phyloP scores from a whole-genome alignment of 2,329 filamentous ascomycete species.

The Aspergillus piperis region DNA sequence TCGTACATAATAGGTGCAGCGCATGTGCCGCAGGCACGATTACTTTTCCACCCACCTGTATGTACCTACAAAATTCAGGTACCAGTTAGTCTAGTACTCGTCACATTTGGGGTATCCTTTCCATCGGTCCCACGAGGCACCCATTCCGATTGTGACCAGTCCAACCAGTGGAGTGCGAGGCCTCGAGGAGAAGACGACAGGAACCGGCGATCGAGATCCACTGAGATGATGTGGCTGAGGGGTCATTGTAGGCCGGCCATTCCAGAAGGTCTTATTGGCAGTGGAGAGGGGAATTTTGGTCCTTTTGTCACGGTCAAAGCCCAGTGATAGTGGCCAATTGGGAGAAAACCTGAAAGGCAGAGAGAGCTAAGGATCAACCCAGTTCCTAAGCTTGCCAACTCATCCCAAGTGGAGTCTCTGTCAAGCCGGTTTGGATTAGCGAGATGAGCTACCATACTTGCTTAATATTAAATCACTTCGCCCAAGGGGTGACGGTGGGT shows the following conservation, averaged over 20 bases:
- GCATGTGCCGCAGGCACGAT: slow-evolving; percentile 10
- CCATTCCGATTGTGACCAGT: slow-evolving; percentile 21
- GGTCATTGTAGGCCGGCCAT: slow-evolving; percentile 11
- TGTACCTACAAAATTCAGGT: background rate
- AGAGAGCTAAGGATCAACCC: slow-evolving; percentile 15
- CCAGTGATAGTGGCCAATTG: slow-evolving; percentile 20
- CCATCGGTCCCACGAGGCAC: slow-evolving; percentile 18
- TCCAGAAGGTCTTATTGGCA: slow-evolving; percentile 21
- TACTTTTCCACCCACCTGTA: slow-evolving; percentile 13
- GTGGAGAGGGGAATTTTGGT: slow-evolving; percentile 11
- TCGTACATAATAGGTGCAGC: slow-evolving; percentile 18
- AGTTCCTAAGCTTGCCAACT: slow-evolving; percentile 20
- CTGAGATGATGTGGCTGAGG: slow-evolving; percentile 10
- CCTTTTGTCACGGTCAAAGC: slow-evolving; percentile 7
- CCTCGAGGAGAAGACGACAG: slow-evolving; percentile 11
- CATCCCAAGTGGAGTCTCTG: slow-evolving; percentile 21
- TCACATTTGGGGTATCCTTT: slow-evolving; percentile 16
- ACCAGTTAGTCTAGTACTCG: background rate
- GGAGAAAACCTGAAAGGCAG: background rate
- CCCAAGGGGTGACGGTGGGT: slow-evolving; percentile 5
- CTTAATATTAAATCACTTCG: slow-evolving; percentile 5
- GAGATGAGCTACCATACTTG: slow-evolving; percentile 8
- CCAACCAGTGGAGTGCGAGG: slow-evolving; percentile 19
- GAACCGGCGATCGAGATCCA: slow-evolving; percentile 18
- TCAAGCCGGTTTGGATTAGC: slow-evolving; percentile 12